phyloP scores from a whole-genome alignment of 257 asterid species.

The Nemophila menziesii region DNA sequence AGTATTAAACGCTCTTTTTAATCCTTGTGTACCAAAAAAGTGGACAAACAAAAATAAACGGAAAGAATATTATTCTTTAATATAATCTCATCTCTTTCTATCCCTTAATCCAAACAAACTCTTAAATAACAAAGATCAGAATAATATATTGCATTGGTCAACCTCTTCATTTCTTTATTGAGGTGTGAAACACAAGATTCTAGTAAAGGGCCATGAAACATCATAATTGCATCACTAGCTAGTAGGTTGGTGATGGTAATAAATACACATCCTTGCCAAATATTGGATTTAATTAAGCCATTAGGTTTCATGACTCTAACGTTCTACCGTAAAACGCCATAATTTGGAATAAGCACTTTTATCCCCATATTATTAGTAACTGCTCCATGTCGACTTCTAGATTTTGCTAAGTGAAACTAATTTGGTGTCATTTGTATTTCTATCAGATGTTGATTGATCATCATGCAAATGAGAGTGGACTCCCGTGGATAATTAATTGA shows the following conservation, averaged over 20 bases:
- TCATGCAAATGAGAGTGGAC: constrained; percentile 32
- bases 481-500: constrained; percentile 21
- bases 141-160: no score
- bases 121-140: no score
- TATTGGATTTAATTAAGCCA: constrained; percentile 7
- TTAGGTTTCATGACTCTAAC: constrained; percentile 21
- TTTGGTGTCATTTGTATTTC: constrained; percentile 15
- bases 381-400: constrained; percentile 11
- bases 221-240: constrained; percentile 20
- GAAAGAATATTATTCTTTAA: no score
- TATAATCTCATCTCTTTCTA: no score
- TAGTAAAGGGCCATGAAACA: constrained; percentile 16
- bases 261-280: constrained; percentile 4
- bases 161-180: background rate
- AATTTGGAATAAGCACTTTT: constrained; percentile 21
- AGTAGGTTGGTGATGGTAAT: constrained; percentile 14
- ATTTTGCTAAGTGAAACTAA: constrained; percentile 9
- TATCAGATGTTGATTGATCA: constrained; percentile 33
- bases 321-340: constrained; percentile 23
- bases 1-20: no score
- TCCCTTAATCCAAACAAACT: no score
- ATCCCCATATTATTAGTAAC: constrained; percentile 19
- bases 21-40: no score
- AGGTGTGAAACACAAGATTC: constrained; percentile 42
- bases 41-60: no score